Percentiles rank a stretch among this genome's conserved stretches.
These are phyloP conservation scores for Bipolaris bicolor DNA, from an alignment of 2,329 filamentous ascomycete species.

Conservation along the genomic window DNA sequence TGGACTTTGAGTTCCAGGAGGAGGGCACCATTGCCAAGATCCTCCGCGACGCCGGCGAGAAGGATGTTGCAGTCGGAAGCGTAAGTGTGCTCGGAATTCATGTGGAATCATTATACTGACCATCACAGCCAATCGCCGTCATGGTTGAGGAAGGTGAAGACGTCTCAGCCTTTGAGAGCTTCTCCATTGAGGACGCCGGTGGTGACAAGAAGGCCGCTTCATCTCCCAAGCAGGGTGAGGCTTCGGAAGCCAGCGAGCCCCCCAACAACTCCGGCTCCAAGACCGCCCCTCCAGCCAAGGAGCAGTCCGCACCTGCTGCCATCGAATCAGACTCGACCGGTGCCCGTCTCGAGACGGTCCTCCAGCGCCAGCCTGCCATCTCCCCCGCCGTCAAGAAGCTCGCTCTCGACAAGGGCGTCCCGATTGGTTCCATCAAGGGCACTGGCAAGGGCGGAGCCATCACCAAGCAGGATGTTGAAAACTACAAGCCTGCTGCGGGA, in stretches of 20 bases:
- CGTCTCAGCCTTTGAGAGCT: constrained; percentile 84
- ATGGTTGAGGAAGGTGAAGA: constrained; percentile 92
- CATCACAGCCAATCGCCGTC: constrained; percentile 84
- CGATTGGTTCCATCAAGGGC: constrained; percentile 80
- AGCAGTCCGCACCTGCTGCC: constrained; percentile 58
- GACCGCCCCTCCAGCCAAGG: constrained; percentile 61
- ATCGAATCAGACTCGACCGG: constrained; percentile 75
- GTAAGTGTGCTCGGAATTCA: constrained; percentile 59
- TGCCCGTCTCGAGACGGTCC: constrained; percentile 79
- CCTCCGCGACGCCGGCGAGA: constrained; percentile 88
- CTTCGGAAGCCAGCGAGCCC: constrained; percentile 67
- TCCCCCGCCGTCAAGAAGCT: constrained; percentile 77
- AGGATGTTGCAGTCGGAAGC: constrained; percentile 92
- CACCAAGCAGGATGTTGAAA: constrained; percentile 92
- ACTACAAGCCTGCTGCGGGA: constrained; percentile 67
- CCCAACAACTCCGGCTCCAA: constrained; percentile 59
- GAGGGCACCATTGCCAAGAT: constrained; percentile 95
- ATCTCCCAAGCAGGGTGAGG: constrained; percentile 67
- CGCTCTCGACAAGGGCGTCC: constrained; percentile 82
- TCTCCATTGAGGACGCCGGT: constrained; percentile 87
- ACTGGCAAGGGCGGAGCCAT: constrained; percentile 84
- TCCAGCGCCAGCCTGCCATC: constrained; percentile 81
- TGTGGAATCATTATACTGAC: constrained; percentile 29
- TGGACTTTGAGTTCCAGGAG: constrained; percentile 99
- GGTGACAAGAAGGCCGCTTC: constrained; percentile 73